phyloP scores from a whole-genome alignment of 306 rosid species.

The Fragaria nilgerrensis region DNA sequence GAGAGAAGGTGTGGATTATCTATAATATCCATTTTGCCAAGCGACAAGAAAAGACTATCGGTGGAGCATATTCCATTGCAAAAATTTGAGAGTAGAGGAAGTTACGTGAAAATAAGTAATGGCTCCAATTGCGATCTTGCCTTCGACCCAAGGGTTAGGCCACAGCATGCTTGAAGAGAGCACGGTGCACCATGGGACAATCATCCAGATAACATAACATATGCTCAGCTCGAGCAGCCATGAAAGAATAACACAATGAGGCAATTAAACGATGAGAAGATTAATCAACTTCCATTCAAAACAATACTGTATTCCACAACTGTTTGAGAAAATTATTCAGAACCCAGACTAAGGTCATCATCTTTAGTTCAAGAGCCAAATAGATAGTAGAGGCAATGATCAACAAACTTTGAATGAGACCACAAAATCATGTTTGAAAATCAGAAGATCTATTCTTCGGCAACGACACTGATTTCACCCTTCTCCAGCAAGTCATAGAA shows the following conservation, averaged over 20 bases:
- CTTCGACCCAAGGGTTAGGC: too few species aligned
- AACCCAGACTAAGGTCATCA: conserved; percentile 37
- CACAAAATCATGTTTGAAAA: too few species aligned
- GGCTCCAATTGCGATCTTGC: too few species aligned
- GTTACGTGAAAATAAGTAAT: too few species aligned
- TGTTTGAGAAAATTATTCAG: conserved; percentile 37
- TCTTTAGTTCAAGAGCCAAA: conserved; percentile 37
- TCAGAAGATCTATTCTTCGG: too few species aligned
- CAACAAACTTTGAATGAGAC: conserved; percentile 20
- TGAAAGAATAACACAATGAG: conserved; percentile 5
- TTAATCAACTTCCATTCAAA: conserved; percentile 25
- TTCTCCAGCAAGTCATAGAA: too few species aligned
- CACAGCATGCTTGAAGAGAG: neutral
- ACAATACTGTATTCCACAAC: conserved; percentile 26
- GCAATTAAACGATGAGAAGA: conserved; percentile 6
- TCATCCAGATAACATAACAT: neutral
- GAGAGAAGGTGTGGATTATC: too few species aligned
- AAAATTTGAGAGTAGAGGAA: too few species aligned
- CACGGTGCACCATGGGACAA: neutral
- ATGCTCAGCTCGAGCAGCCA: neutral
- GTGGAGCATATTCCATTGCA: too few species aligned
- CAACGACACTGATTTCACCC: too few species aligned
- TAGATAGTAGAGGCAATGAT: conserved; percentile 22
- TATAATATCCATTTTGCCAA: too few species aligned
- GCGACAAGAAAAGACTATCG: too few species aligned